Evolutionary conservation across 768 basidiomycete genomes (phyloP).

Genomic region (Pholiota conissans): DNA sequence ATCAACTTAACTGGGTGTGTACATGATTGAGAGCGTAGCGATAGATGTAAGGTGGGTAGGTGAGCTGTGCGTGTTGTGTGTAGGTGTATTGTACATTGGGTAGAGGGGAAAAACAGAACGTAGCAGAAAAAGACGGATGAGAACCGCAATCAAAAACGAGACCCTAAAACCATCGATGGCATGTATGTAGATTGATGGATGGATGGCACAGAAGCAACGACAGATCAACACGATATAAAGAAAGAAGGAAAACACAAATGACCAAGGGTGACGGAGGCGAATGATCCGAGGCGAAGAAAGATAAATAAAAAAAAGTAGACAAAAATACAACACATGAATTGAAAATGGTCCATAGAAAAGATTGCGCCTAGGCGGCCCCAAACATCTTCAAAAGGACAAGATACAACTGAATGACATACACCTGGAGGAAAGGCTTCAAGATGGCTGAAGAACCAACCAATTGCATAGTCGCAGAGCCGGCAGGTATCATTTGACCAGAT

Average conservation of each 20-base stretch:
- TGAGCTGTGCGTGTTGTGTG: neutral
- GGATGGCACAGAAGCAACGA: neutral
- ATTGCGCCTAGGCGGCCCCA: neutral
- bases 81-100: neutral
- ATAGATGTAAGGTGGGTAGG: neutral
- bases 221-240: neutral
- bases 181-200: too few species aligned
- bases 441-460: slow-evolving; percentile 24
- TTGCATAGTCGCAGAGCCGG: slow-evolving; percentile 18
- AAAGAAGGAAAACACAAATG: neutral
- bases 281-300: neutral
- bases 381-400: slow-evolving; percentile 34
- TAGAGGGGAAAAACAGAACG: too few species aligned
- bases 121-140: neutral
- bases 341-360: neutral
- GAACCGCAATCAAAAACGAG: neutral
- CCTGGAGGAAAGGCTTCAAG: slow-evolving; percentile 35
- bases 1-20: neutral
- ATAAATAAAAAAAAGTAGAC: too few species aligned
- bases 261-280: neutral
- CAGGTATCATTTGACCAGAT: neutral
- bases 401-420: slow-evolving; percentile 46
- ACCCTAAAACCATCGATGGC: neutral
- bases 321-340: neutral
- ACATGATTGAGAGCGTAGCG: neutral